Base-by-base conservation (phyloP, 108 stramenopile genomes). In the Cyclostephanos tholiformis region DNA sequence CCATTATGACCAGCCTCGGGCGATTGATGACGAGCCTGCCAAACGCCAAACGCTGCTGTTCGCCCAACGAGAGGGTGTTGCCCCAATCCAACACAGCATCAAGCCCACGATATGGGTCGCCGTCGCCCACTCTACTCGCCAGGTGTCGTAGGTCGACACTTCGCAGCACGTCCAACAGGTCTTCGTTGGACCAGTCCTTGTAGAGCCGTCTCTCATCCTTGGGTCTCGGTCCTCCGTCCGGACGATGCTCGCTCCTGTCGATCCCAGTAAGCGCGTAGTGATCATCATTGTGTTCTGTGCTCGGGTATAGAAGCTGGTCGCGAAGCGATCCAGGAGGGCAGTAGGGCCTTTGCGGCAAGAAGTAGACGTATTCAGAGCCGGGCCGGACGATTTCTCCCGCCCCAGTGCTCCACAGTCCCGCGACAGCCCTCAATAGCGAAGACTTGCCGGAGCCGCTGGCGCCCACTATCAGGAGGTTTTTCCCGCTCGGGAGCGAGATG, bases 341-440 rank as follows among this genome's bases (percentile, higher is more conserved):
- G 81, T 94, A 92, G 23, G 93, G 93, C 27, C 83, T 84, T 69
- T 96, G 95, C 0, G 95, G 95, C 30, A 96, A 73, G 73, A 96
- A 96, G 58, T 93, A 88, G 13, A 89, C 86, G 36, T 95, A 84
- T 30, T 76, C 75, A 2, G 67, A 63, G 20, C 74, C 60, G 1
- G 91, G 89, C 13, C 91, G 84, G 6, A 68, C 58, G 55, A 96
- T 90, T 41, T 75, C 64, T 26, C 95, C 95, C 0, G 53, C 53
- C 16, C 95, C 95, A 10, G 83, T 74, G 12, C 72, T 81, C 91
- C 91, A 95, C 36, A 96, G 77, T 17, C 96, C 96, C 35, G 94
- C 92, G 55, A 96, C 86, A 10, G 87, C 87, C 32, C 96, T 80
- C 16, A 96, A 64, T 41, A 96, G 64, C 46, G 60, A 63, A 22